Evolutionary conservation across 768 basidiomycete species (phyloP), one percentile per base, ranked within the genome.

Genomic region (Rhodotorula graminis): DNA sequence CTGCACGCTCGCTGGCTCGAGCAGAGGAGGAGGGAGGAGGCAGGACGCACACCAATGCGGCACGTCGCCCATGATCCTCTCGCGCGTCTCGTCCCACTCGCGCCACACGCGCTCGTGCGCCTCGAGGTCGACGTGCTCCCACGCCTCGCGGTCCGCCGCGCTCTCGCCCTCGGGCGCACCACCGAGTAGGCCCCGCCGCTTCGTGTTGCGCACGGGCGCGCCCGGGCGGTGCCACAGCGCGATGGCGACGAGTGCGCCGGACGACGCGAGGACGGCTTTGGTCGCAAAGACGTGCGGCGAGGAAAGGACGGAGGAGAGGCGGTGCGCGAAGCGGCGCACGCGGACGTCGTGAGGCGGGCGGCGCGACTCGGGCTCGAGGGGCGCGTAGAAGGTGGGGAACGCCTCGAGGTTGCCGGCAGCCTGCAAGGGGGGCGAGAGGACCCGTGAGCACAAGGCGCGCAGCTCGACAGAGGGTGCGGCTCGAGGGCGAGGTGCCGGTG

Each of bases 31-130:
- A 40, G 4, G 33, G 10, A 46, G 31, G 16, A 29, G 52, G 37
- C 37, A 47, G 11, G 14, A 52, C 65, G 33, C n/a, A 68, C 71
- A 72, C 71, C 71, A 72, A 49, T 72, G 71, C 18, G 56, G 50
- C 6, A 37, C 21, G 2, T 53, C 67, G 8, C 25, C 47, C 71
- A 72, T 72, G 52, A 72, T 31, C 9, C 37, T 0, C 27, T 56
- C 37, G 25, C 66, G 42, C n/a, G 61, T 19, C 11, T 18, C 37
- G 40, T 74, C 73, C 73, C 73, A 74, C 65, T 44, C 69, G 15
- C 21, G 11, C 69, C 73, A 74, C 5, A 37, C 33, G 2, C 33
- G 10, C 12, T 67, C 59, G 65, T 61, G 70, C 33, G 44, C 47
- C 23, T 61, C 65, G 50, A 23, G 18, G 37, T 73, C 65, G 23